Conservation (phyloP, 371 early-diverging fungal genomes). For the Mycotypha africana region DNA sequence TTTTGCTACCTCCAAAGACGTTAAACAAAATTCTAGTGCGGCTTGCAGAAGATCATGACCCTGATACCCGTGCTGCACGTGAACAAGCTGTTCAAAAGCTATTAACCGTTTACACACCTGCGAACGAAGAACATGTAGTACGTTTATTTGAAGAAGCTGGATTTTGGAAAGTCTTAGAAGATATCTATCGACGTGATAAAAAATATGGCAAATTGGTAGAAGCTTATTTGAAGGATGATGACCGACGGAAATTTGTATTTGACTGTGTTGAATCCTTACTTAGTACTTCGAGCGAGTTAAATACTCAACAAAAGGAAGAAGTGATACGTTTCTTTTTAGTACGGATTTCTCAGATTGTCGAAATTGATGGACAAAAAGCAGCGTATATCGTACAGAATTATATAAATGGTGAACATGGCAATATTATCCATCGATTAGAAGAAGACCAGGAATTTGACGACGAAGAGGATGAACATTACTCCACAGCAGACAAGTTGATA, state of each 20-base stretch:
- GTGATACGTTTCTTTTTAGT: slow-evolving; percentile 59
- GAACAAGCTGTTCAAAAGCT: slow-evolving; percentile 64
- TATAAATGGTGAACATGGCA: slow-evolving; percentile 59
- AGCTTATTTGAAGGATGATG: slow-evolving; percentile 66
- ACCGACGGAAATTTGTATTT: slow-evolving; percentile 51
- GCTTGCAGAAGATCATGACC: slow-evolving; percentile 50
- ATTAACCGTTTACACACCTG: slow-evolving; percentile 56
- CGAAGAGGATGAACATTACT: slow-evolving; percentile 36
- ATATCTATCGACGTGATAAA: slow-evolving; percentile 54
- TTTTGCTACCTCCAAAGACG: slow-evolving; percentile 53
- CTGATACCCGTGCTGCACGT: slow-evolving; percentile 54
- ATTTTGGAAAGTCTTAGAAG: slow-evolving; percentile 71
- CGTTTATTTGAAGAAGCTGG: slow-evolving; percentile 58
- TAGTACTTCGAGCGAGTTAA: slow-evolving; percentile 34
- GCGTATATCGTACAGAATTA: slow-evolving; percentile 54
- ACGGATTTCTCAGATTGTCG: slow-evolving; percentile 61
- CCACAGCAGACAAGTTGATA: slow-evolving; percentile 43
- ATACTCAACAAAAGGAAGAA: slow-evolving; percentile 47
- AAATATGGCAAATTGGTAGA: slow-evolving; percentile 63
- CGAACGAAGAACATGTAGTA: slow-evolving; percentile 52
- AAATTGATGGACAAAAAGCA: slow-evolving; percentile 63
- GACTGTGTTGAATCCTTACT: slow-evolving; percentile 53
- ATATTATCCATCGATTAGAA: slow-evolving; percentile 50
- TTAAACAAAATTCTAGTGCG: slow-evolving; percentile 55
- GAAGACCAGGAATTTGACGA: slow-evolving; percentile 49